Conservation (phyloP, 2,329 filamentous ascomycete species). For the Neofusicoccum kwambonambiense region DNA sequence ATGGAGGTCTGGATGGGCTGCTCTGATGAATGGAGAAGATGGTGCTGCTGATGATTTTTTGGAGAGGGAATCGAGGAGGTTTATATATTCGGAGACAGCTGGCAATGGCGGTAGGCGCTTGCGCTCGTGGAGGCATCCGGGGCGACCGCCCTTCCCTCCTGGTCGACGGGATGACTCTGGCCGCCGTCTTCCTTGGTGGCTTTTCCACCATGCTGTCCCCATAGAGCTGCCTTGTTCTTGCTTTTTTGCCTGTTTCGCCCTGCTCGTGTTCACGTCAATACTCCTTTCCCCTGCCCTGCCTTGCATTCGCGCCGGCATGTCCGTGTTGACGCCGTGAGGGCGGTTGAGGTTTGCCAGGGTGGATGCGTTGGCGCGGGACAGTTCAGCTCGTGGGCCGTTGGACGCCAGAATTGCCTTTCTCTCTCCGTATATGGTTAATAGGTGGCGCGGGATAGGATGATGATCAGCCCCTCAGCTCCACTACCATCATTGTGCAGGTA, state of each 20-base stretch:
- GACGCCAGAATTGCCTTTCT: not conserved
- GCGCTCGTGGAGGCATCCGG: too few species aligned
- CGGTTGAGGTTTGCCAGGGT: not conserved
- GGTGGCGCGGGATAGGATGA: not conserved
- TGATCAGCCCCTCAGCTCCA: not conserved
- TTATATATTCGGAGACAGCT: slow-evolving; percentile 12
- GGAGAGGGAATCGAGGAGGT: not conserved
- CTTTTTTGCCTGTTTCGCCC: not conserved
- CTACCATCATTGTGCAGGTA: not conserved
- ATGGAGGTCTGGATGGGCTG: not conserved
- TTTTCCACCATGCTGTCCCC: not conserved
- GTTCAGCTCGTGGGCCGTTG: not conserved
- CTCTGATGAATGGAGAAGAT: not conserved
- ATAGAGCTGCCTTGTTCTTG: not conserved
- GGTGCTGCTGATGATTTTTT: slow-evolving; percentile 19
- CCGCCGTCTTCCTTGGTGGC: not conserved
- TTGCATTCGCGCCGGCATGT: not conserved
- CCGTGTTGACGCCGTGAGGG: not conserved
- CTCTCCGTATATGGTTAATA: not conserved
- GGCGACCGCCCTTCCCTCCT: too few species aligned
- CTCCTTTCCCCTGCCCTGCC: not conserved
- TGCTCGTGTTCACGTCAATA: not conserved
- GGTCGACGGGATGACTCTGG: too few species aligned
- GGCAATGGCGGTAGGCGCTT: too few species aligned
- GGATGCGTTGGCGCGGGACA: not conserved